Evolutionary conservation across 192 early-diverging fungal species (phyloP).

Genomic region (Coemansia sp.): DNA sequence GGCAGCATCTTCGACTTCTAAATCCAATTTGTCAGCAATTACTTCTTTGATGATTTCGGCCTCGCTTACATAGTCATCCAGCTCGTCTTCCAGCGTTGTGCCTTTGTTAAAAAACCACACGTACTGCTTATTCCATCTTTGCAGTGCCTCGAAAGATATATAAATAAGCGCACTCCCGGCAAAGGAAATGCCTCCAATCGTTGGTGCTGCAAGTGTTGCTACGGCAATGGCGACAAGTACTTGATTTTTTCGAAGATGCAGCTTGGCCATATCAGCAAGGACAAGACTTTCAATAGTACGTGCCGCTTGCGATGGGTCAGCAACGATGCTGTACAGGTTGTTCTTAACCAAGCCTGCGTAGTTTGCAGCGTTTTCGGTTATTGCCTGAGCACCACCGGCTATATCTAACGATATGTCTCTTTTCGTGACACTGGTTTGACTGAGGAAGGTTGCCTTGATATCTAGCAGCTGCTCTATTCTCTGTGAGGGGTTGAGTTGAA

Average conservation of each 20-base stretch:
- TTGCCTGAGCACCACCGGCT: not conserved
- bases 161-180: constrained; percentile 1
- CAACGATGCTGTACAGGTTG: not conserved
- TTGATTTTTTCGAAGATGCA: not conserved
- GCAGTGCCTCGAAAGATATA: not conserved
- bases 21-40: not conserved
- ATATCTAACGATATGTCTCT: not conserved
- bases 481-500: not conserved
- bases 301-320: not conserved
- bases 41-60: not conserved
- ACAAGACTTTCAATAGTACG: not conserved
- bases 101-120: not conserved
- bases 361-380: constrained; percentile 3
- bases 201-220: not conserved
- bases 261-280: not conserved
- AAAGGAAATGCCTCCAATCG: not conserved
- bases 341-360: not conserved
- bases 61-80: not conserved
- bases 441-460: not conserved
- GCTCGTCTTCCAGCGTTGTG: not conserved
- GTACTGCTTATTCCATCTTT: not conserved
- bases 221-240: not conserved
- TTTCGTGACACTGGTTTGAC: not conserved
- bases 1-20: not conserved
- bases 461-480: not conserved